Conservation (phyloP, 2,329 filamentous ascomycete species). For the Ophiostoma tasmaniense region DNA sequence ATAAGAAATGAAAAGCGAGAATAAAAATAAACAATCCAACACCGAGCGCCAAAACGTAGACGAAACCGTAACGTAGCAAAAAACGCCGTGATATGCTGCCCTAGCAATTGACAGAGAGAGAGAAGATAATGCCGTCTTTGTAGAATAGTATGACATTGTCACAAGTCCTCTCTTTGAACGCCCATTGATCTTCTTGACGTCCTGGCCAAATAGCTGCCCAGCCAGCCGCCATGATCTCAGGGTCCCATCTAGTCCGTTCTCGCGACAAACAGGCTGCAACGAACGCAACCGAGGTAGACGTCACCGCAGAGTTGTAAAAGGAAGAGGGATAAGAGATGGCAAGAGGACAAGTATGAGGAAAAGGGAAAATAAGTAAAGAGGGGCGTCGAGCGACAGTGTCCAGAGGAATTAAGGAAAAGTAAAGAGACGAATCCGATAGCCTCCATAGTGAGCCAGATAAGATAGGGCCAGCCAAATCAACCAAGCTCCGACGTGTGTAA, state of each 20-base stretch:
- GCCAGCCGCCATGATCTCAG: background rate
- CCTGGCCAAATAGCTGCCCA: background rate
- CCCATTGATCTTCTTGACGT: background rate
- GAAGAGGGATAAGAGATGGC: background rate
- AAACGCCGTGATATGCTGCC: background rate
- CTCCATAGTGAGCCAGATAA: conserved; percentile 6
- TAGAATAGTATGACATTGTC: background rate
- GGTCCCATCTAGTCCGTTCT: background rate
- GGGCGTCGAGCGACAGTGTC: background rate
- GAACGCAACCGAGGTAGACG: background rate
- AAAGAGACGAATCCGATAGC: background rate
- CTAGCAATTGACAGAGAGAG: background rate
- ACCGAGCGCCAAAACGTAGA: background rate
- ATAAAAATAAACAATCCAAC: background rate
- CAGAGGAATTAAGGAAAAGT: background rate
- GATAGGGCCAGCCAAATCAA: conserved; percentile 7
- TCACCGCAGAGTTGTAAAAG: background rate
- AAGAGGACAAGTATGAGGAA: background rate
- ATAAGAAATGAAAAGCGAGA: background rate
- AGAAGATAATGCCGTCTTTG: background rate
- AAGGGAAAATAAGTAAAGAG: background rate
- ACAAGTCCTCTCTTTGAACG: background rate
- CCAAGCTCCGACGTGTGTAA: conserved; percentile 6
- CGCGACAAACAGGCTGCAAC: background rate
- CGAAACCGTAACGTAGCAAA: background rate